Evolutionary conservation across 768 basidiomycete species (phyloP).

Genomic region (Pisolithus orientalis): DNA sequence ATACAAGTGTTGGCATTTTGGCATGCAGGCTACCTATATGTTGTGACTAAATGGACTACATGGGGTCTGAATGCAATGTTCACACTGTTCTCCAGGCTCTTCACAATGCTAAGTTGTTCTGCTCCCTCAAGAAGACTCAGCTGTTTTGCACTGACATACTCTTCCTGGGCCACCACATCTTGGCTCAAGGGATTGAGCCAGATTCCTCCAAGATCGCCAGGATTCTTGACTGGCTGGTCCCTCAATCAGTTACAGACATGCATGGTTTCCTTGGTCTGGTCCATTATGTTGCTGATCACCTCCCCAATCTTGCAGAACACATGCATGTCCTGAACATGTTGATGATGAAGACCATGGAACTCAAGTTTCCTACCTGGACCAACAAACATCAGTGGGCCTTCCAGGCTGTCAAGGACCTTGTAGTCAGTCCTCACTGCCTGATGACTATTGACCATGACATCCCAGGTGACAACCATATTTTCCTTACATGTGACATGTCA

Average conservation of each 20-base stretch:
- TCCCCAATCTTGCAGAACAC: slow-evolving; percentile 15
- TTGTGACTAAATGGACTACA: no score
- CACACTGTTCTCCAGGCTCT: slow-evolving; percentile 24
- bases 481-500: slow-evolving; percentile 6
- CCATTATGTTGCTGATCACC: slow-evolving; percentile 23
- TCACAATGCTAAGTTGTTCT: slow-evolving; percentile 21
- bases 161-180: slow-evolving; percentile 27
- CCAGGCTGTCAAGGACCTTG: slow-evolving; percentile 18
- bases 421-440: slow-evolving; percentile 19
- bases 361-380: slow-evolving; percentile 23
- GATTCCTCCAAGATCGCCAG: slow-evolving; percentile 19
- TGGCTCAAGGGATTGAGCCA: slow-evolving; percentile 16
- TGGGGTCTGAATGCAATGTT: slow-evolving; percentile 22
- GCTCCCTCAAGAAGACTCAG: slow-evolving; percentile 23
- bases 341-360: slow-evolving; percentile 17
- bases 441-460: slow-evolving; percentile 28
- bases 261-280: slow-evolving; percentile 19
- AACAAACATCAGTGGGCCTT: neutral
- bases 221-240: slow-evolving; percentile 28
- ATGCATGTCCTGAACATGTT: slow-evolving; percentile 4
- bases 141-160: slow-evolving; percentile 20
- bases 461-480: neutral
- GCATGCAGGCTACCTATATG: no score
- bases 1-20: no score
- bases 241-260: slow-evolving; percentile 11